Evolutionary conservation across 2,329 filamentous ascomycete genomes (phyloP), one percentile per base, ranked within the genome.

Genomic region (Lithohypha guttulata): DNA sequence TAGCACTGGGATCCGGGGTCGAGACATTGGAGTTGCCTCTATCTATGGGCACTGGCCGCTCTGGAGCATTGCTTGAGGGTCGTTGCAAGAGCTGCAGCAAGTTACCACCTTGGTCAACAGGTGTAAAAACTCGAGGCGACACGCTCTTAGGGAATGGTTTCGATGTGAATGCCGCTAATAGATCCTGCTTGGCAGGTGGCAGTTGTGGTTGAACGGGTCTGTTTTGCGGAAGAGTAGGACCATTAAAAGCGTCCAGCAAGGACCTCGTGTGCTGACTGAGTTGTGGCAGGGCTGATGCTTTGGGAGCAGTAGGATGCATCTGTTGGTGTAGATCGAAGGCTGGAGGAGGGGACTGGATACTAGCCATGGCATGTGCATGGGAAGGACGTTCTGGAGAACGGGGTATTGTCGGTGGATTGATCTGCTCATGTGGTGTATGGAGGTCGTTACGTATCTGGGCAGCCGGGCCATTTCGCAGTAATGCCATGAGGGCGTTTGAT

Each of bases 191-290:
- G 6, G 37, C 18, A n/a, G 37, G 10, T 7, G 29, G 28, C 11
- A 40, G 21, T n/a, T 33, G 28, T 11, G n/a, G 25, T 25, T 18
- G 18, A 11, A 13, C 28, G 6, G 7, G 17, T 2, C 11, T 22
- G 10, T 28, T 9, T 17, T 20, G 30, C n/a, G 55, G 55, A 6
- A 56, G 51, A 22, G 54, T 52, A 47, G 32, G 13, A 6, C 69
- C 77, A 14, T 22, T 23, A 60, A 80, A 77, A 1, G 70, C 65
- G 48, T 70, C 73, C 34, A 80, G 58, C 22, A 79, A 55, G n/a
- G 66, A 65, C 42, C 72, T 61, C 1, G 72, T 66, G 53, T 79
- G 74, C 9, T 65, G 66, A 23, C 63, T 77, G 21, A 79, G 64
- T 26, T 69, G 63, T 11, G 75, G 75, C 17, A 79, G 53, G 36